Evolutionary conservation across 257 asterid genomes (phyloP), one percentile per base, ranked within the genome.

Genomic region (Lycium barbarum): DNA sequence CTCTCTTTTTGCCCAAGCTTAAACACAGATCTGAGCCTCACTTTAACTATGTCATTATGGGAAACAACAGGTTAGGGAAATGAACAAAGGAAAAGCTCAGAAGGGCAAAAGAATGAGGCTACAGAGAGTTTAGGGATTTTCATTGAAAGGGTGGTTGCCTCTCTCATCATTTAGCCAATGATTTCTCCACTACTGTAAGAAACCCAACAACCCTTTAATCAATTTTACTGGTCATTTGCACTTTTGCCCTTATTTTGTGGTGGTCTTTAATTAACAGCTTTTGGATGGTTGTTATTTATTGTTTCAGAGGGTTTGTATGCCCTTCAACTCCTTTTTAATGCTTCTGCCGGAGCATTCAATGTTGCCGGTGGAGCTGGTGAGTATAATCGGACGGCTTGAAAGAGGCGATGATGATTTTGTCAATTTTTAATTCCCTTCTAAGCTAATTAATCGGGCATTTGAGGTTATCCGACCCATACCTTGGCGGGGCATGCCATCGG

Each of bases 91-190:
- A 63, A 81, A 81, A 6, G 63, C 78, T 65, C 84, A 15, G 63
- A 55, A 47, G 84, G 58, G 61, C 45, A 5, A 57, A 51, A 53
- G 57, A 26, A 84, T 55, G 86, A 84, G 83, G 76, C 40, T 20
- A 17, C 78, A 38, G 20, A 11, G 86, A 71, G 71, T 36, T 65
- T 11, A 58, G 33, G 85, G 85, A 88, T 22, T 73, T 85, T 84
- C 82, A 45, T 79, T 57, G 83, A 13, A 84, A 84, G 91, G 91
- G 94, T 84, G 91, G 91, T 92, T 92, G 92, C 92, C 90, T 88
- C 90, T 89, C 86, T 89, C 90, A 86, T 86, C 17, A 12, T 40
- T 38, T 47, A 35, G 89, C 92, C 92, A 5, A 72, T 84, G 86
- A 78, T 83, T 88, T 84, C 83, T 18, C 17, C 9, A 14, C 40